Evolutionary conservation across 2,329 filamentous ascomycete species (phyloP).

Genomic region (Diplodia intermedia): DNA sequence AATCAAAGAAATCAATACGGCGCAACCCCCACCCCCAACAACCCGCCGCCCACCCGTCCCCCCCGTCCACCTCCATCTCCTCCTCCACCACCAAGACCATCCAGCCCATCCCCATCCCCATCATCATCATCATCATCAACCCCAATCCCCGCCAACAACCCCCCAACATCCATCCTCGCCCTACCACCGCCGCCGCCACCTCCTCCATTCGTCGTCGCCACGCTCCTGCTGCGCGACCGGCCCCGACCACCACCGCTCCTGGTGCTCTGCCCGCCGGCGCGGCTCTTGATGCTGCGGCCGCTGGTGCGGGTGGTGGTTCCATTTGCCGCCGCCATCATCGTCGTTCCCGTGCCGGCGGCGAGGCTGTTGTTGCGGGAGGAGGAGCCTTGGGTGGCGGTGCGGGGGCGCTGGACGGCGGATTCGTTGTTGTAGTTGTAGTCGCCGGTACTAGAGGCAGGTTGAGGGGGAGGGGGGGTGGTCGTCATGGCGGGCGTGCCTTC

Average conservation of each 20-base stretch:
- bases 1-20: neutral
- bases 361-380: neutral
- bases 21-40: neutral
- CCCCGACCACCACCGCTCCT: slow-evolving; percentile 43
- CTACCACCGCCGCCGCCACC: no score
- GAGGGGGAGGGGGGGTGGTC: neutral
- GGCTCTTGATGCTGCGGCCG: slow-evolving; percentile 27
- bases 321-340: no score
- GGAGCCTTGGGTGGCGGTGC: neutral
- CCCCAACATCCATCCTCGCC: slow-evolving; percentile 42
- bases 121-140: slow-evolving; percentile 37
- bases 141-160: slow-evolving; percentile 46
- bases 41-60: neutral
- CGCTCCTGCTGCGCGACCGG: slow-evolving; percentile 33
- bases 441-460: neutral
- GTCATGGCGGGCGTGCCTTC: slow-evolving; percentile 15
- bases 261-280: slow-evolving; percentile 35
- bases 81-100: slow-evolving; percentile 33
- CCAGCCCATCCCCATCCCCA: no score
- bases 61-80: no score
- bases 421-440: neutral
- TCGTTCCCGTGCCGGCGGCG: neutral
- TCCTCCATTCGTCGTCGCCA: slow-evolving; percentile 13
- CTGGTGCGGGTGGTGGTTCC: neutral
- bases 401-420: neutral